Base-by-base conservation (phyloP, 345 rosid species). In the Euclidium syriacum region DNA sequence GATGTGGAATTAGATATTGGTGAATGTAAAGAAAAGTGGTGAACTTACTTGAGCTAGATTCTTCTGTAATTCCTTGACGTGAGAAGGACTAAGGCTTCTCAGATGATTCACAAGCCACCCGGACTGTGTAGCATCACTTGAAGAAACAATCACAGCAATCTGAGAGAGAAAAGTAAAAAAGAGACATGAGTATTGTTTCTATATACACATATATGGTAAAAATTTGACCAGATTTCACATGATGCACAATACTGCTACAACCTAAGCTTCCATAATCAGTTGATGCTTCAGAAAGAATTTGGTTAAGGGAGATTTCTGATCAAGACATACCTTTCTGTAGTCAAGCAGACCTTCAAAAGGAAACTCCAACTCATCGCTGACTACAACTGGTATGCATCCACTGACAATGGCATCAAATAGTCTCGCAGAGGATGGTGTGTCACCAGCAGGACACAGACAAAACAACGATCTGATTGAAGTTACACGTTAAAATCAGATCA, bases 281-380 rank as follows among this genome's bases (percentile, higher is more conserved):
- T 8, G 6, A 17, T 32, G 35, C 35, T 7, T 38, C 17, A 30
- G 25, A 51, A 25, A 48, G 11, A 9, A 25, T 30, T 30, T 4
- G 16, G 10, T 14, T 17, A 26, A 49, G 20, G 22, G 12, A 49
- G 6, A 14, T 15, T 24, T 17, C 11, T n/a, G n/a, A n/a, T n/a
- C n/a, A n/a, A 12, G 17, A 44, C 53, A 51, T 69, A 87, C 90
- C 97, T 83, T 85, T 52, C 79, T 77, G 52, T 85, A 87, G 71
- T 86, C 90, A 42, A 90, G 83, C 64, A 86, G 72, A 65, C 95
- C 97, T 78, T 90, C 97, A 60, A 90, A 90, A 43, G 97, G 97
- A 34, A 87, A 86, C 74, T 90, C 97, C 77, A 90, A 62, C 64
- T 87, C 90, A 59, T 87, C 97, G 58, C 97, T 87, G 33, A 83